A percentile compares a stretch with the other conserved stretches of the same genome.
phyloP scores from a whole-genome alignment of 371 early-diverging fungal species.

The Syncephalastrum contaminatum region DNA sequence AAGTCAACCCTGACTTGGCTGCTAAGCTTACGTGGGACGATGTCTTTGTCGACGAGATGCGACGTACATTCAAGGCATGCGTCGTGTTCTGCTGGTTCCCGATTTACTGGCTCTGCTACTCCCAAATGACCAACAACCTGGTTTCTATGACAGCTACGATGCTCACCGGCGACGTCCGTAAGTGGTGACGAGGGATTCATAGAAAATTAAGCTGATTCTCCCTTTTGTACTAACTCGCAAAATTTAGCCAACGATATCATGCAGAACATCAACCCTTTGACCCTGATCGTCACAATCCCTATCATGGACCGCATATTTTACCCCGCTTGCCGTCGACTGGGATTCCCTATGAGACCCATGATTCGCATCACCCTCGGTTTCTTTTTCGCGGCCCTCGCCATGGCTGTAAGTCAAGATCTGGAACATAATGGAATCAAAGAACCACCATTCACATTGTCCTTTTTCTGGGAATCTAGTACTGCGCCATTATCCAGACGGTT shows the following conservation, averaged over 20 bases:
- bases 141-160: constrained; percentile 70
- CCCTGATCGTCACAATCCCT: constrained; percentile 64
- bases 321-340: constrained; percentile 65
- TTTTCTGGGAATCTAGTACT: constrained; percentile 37
- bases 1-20: constrained; percentile 20
- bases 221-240: not conserved
- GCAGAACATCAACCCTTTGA: constrained; percentile 66
- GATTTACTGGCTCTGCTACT: constrained; percentile 73
- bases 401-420: constrained; percentile 28
- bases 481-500: constrained; percentile 66
- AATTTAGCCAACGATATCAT: constrained; percentile 49
- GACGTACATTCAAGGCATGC: constrained; percentile 61
- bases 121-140: constrained; percentile 72
- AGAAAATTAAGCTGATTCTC: not conserved
- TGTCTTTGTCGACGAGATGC: constrained; percentile 67
- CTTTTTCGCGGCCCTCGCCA: constrained; percentile 59
- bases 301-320: constrained; percentile 68
- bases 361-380: constrained; percentile 74
- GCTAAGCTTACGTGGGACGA: constrained; percentile 57
- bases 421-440: not conserved
- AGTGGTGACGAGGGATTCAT: too few relatives aligned
- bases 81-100: constrained; percentile 68
- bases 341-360: constrained; percentile 67
- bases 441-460: not conserved
- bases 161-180: constrained; percentile 54